Conservation (phyloP, 208 protist species). For the Trypanosoma scelopori region DNA sequence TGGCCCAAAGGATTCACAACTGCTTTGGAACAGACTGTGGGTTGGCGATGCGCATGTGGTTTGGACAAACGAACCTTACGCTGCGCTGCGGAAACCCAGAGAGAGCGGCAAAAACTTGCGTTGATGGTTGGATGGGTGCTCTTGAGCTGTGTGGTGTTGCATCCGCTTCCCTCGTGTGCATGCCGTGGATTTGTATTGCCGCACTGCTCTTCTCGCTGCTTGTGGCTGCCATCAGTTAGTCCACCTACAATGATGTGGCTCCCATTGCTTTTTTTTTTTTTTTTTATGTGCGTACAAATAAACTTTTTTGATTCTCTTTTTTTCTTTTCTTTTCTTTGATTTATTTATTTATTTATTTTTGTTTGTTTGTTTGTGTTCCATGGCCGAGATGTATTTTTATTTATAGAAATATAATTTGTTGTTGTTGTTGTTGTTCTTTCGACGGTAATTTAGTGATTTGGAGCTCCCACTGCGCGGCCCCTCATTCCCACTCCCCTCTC, state of each 20-base stretch:
- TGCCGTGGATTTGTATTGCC: slow-evolving; percentile 1
- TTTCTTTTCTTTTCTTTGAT: too few relatives aligned
- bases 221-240: neutral
- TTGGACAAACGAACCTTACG: slow-evolving; percentile 1
- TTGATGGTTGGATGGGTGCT: slow-evolving; percentile 44
- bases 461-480: too few relatives aligned
- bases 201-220: neutral
- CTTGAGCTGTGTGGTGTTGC: slow-evolving; percentile 30
- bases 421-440: too few relatives aligned
- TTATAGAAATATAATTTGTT: too few relatives aligned
- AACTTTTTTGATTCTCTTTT: slow-evolving; percentile 7
- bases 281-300: too few relatives aligned
- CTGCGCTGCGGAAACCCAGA: slow-evolving; percentile 18
- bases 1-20: slow-evolving; percentile 20
- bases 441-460: too few relatives aligned
- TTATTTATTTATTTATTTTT: too few relatives aligned
- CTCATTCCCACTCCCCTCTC: too few relatives aligned
- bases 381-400: too few relatives aligned
- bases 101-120: slow-evolving; percentile 26
- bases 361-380: too few relatives aligned
- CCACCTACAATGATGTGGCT: neutral
- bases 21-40: slow-evolving; percentile 38
- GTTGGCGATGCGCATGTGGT: slow-evolving; percentile 14
- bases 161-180: slow-evolving; percentile 9
- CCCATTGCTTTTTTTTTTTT: slow-evolving; percentile 9